Evolutionary conservation across 495 filamentous ascomycete genomes (phyloP), one percentile per base, ranked within the genome.

Genomic region (Daldinia decipiens): DNA sequence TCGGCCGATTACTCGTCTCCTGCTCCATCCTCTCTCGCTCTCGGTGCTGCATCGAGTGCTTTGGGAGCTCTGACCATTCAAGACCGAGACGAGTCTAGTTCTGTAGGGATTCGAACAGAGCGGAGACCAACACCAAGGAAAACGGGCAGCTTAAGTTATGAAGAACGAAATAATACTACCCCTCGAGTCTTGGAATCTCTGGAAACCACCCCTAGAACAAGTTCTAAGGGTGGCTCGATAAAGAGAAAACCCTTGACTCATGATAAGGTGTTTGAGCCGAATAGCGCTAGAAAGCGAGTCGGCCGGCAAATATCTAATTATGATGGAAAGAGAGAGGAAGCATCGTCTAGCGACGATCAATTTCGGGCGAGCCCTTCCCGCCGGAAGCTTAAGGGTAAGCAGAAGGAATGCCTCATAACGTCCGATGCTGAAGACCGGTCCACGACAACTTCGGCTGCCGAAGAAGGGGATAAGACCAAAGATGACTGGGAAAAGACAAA

Each of bases 401-500:
- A 75, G 68, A 74, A 70, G 54, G 75, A 55, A 21, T 45, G 57
- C 4, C 61, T 58, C 40, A 1, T 60, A 21, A 40, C 59, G 13
- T 59, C 59, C 5, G 70, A 72, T 43, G 32, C 64, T 12, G 77
- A 70, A 32, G 75, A 77, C 38, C 79, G 72, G 26, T 77, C 80
- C 9, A 76, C 79, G 2, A 69, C 70, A n/a, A 77, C 74, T 36
- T 65, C 79, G 5, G 73, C 78, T 24, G 50, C 69, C 1, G 77
- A 80, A n/a, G 70, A 78, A 29, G 76, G 80, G 11, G 75, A 75
- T 27, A 81, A 81, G 38, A 68, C 62, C 2, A 79, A 82, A 80
- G 84, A 57, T 75, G 84, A 63, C 76, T 92, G 74, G 83, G 85
- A 79, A 59, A 79, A 65, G 43, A 80, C 78, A 56, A 85, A 84